Evolutionary conservation across 2,329 filamentous ascomycete genomes (phyloP).

Genomic region (Aspergillus neoniger): DNA sequence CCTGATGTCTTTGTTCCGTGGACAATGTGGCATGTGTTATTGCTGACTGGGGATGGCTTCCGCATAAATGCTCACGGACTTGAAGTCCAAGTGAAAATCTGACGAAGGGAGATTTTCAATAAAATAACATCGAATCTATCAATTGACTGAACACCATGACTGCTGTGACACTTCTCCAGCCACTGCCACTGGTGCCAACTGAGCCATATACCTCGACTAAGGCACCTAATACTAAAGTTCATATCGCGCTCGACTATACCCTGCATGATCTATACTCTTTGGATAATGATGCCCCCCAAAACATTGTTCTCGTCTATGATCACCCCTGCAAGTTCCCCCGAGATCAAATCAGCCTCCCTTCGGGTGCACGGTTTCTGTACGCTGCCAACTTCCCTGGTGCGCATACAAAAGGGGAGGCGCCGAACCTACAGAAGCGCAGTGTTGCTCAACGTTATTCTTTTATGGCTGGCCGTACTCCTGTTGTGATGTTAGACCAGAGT

Average conservation of each 20-base stretch:
- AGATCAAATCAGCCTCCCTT: too few species aligned
- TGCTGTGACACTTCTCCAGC: too few species aligned
- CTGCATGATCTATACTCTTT: slow-evolving; percentile 5
- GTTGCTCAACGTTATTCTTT: slow-evolving; percentile 3
- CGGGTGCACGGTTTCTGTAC: background rate
- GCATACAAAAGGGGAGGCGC: background rate
- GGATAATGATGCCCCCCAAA: background rate
- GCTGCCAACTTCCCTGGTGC: background rate
- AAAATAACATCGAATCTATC: too few species aligned
- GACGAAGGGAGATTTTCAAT: too few species aligned
- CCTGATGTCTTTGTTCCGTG: background rate
- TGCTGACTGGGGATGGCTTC: background rate
- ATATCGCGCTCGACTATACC: slow-evolving; percentile 6
- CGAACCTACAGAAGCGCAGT: background rate
- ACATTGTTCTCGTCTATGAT: background rate
- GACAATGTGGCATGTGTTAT: background rate
- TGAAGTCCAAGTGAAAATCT: too few species aligned
- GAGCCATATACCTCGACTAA: background rate
- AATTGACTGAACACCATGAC: too few species aligned
- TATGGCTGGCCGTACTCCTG: background rate
- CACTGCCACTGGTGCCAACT: background rate
- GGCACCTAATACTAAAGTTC: background rate
- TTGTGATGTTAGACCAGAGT: background rate
- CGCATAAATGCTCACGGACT: too few species aligned
- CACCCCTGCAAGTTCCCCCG: background rate